Percentiles rank a stretch among this genome's conserved stretches.
Evolutionary conservation across 805 yeast species (phyloP).

Genomic region (Lipomyces yamanashiensis): DNA sequence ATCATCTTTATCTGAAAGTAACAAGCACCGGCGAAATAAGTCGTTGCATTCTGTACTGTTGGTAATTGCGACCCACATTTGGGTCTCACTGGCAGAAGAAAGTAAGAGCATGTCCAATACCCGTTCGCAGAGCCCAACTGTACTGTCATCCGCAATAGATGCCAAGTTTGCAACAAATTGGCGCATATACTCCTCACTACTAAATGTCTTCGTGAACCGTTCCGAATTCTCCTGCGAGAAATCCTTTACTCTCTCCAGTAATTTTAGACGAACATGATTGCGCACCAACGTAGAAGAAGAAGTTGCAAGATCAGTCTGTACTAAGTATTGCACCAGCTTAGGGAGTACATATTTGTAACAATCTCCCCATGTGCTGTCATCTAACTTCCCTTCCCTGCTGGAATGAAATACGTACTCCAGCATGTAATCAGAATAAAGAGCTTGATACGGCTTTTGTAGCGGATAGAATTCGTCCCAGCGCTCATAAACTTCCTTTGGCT

Average conservation of each 20-base stretch:
- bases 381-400: neutral
- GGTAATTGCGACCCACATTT: constrained; percentile 13
- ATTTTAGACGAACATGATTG: constrained; percentile 12
- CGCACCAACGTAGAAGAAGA: constrained; percentile 6
- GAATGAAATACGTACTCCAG: constrained; percentile 7
- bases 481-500: constrained; percentile 11
- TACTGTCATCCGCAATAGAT: constrained; percentile 6
- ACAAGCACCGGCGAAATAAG: constrained; percentile 8
- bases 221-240: constrained; percentile 14
- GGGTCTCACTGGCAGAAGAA: constrained; percentile 5
- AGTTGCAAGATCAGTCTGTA: constrained; percentile 5
- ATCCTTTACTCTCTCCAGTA: constrained; percentile 5
- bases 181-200: neutral
- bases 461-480: constrained; percentile 21
- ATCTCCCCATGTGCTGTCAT: neutral
- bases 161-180: constrained; percentile 10
- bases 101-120: constrained; percentile 20
- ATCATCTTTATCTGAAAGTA: constrained; percentile 1
- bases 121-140: constrained; percentile 8
- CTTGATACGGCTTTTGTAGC: constrained; percentile 12
- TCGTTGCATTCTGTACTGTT: constrained; percentile 4
- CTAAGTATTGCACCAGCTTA: constrained; percentile 3
- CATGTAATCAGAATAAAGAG: constrained; percentile 20
- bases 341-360: constrained; percentile 14
- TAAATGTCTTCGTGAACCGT: neutral